Evolutionary conservation across 345 rosid genomes (phyloP), one percentile per base, ranked within the genome.

Genomic region (Toxicodendron radicans): DNA sequence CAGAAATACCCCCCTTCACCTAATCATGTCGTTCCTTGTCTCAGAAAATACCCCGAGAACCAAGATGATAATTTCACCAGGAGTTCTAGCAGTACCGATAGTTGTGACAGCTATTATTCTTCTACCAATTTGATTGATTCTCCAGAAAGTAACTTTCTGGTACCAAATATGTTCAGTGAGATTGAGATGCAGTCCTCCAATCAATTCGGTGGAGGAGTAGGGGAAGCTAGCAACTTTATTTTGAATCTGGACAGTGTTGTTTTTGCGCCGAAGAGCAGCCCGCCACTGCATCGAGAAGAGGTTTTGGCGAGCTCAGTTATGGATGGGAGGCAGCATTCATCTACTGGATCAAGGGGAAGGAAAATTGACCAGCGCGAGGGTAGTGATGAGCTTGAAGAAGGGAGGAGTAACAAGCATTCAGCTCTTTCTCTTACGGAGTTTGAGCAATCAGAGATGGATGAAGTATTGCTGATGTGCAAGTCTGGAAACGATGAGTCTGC

Each of bases 381-480:
- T 13, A 49, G 69, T 54, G 80, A 75, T 72, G 46, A 74, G 59
- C 59, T 74, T 2, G 84, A 77, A 71, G 85, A 74, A 80, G 89
- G 64, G 74, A 82, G 91, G 73, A 84, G 83, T 58, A 85, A 63
- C 79, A 87, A 87, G 77, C 89, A 84, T 46, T 82, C 87, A 7
- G 87, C 89, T 0, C 17, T 81, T 74, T 82, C 76, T 49, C 67
- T 61, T 12, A 76, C 71, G 10, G 88, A 85, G 58, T 57, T 80
- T 10, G 82, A 79, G 48, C 76, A 78, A 21, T 41, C 79, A 16
- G 80, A 82, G 66, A 53, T 84, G 79, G 78, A 82, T 45, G 91
- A 87, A 52, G 76, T 77, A 27, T 79, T 82, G 11, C 70, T 85
- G 74, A 80, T 87, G 18, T 80, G 84, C 73, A 72, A 21, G 23